These are phyloP conservation scores for Penicillium canariense DNA, from an alignment of 495 filamentous ascomycete genomes.

Conservation along the genomic window DNA sequence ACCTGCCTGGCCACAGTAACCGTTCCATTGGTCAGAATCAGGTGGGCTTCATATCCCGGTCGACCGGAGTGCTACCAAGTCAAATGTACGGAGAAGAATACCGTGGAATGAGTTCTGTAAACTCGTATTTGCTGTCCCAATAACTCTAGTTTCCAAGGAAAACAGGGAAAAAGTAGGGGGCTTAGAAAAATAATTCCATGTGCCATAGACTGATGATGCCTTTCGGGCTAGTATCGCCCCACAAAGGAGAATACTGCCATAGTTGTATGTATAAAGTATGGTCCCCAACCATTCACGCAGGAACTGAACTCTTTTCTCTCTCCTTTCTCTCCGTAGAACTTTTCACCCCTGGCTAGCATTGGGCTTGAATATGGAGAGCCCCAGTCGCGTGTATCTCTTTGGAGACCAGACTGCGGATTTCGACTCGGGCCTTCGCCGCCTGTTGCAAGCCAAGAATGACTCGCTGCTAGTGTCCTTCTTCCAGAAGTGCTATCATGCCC, in stretches of 20 bases:
- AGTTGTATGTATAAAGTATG: constrained; percentile 25
- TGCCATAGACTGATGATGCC: constrained; percentile 8
- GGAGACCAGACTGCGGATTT: constrained; percentile 80
- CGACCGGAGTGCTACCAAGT: constrained; percentile 10
- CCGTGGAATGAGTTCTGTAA: constrained; percentile 1
- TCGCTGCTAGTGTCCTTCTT: constrained; percentile 64
- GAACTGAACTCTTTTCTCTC: neutral
- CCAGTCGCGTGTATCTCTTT: constrained; percentile 53
- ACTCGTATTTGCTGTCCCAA: neutral
- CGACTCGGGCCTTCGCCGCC: constrained; percentile 60
- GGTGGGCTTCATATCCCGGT: neutral
- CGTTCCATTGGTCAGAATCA: constrained; percentile 21
- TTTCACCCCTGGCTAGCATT: constrained; percentile 10
- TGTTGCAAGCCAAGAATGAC: constrained; percentile 63
- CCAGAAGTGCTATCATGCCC: constrained; percentile 56
- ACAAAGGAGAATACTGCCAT: neutral
- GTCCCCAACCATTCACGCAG: constrained; percentile 6
- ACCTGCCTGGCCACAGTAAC: constrained; percentile 18
- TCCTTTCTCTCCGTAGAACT: constrained; percentile 16
- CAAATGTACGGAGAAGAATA: neutral
- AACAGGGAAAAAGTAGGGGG: constrained; percentile 6
- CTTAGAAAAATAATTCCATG: neutral
- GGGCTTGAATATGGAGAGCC: constrained; percentile 32
- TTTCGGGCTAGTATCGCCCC: constrained; percentile 7
- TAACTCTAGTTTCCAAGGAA: neutral